phyloP scores from a whole-genome alignment of 306 rosid species.

The Sicyos baderoa region DNA sequence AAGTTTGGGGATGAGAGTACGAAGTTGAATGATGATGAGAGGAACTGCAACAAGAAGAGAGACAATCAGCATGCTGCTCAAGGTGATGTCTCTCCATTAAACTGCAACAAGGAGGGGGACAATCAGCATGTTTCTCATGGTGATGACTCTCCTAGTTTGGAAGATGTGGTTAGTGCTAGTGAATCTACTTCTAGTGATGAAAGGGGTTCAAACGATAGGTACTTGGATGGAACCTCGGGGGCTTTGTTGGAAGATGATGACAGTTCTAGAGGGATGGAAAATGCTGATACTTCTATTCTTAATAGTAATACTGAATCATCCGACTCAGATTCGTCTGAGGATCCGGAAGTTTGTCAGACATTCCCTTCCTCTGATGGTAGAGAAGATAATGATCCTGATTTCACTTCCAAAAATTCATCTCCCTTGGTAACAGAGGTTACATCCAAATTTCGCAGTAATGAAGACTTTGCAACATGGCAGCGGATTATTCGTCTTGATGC shows the following conservation, averaged over 20 bases:
- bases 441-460: constrained; percentile 40
- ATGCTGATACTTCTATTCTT: constrained; percentile 49
- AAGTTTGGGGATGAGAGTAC: constrained; percentile 44
- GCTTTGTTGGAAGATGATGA: constrained; percentile 61
- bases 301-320: constrained; percentile 62
- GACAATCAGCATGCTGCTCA: too few relatives aligned
- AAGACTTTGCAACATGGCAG: constrained; percentile 91
- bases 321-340: constrained; percentile 84
- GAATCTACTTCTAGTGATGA: constrained; percentile 88
- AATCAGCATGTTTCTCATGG: constrained; percentile 1
- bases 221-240: constrained; percentile 55
- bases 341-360: constrained; percentile 63
- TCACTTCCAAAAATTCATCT: too few relatives aligned
- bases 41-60: constrained; percentile 39
- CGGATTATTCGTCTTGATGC: constrained; percentile 97
- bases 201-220: constrained; percentile 45
- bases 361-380: constrained; percentile 46
- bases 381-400: constrained; percentile 48
- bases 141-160: constrained; percentile 70
- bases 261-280: constrained; percentile 37
- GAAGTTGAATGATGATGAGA: constrained; percentile 52
- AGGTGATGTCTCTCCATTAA: too few relatives aligned
- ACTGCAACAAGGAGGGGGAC: not conserved
- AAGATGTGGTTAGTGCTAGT: constrained; percentile 73
- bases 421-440: constrained; percentile 38